Evolutionary conservation across 2,329 filamentous ascomycete genomes (phyloP), one percentile per base, ranked within the genome.

Genomic region (Blastomyces silverae): DNA sequence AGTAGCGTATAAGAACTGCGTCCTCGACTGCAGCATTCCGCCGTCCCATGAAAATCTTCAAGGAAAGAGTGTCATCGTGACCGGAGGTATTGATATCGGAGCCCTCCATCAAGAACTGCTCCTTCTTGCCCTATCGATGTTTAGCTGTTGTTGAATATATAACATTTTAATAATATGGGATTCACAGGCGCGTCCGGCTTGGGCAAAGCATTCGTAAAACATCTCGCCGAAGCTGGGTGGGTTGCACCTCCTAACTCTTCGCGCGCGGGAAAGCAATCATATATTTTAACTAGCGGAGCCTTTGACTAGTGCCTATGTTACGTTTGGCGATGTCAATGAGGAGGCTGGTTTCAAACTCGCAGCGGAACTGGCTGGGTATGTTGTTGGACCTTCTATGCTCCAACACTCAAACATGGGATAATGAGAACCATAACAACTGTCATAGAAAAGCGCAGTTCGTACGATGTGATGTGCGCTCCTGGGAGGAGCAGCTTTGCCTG

Each of bases 401-500:
- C 20, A 52, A 1, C 25, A 50, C 25, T 48, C 48, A 42, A 17
- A 25, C 57, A 37, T 20, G 25, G 13, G 39, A 50, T 15, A 15
- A 25, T 44, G 25, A 61, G 22, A 11, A 31, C 48, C 3, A 17
- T 20, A 17, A 39, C 11, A 64, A 34, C 13, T 56, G 15, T 31
- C 28, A 20, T 42, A 66, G 64, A n/a, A 64, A 72, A 28, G 58
- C 60, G 0, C 73, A 73, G 65, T 76, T 72, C 55, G 65, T 76
- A 11, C 65, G 68, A 61, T 76, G 75, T 64, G 67, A 76, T 65
- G 68, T 71, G 22, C 65, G 69, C 20, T 70, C 64, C 2, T 77
- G 72, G 75, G 71, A 73, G 8, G 71, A 75, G 39, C 74, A 76
- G 64, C 64, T 71, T 46, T 67, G 59, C 8, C 66, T 76, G 11